Percentiles rank a stretch among this genome's conserved stretches.
Evolutionary conservation across 495 filamentous ascomycete species (phyloP).

Genomic region (Corynascus novoguineensis): DNA sequence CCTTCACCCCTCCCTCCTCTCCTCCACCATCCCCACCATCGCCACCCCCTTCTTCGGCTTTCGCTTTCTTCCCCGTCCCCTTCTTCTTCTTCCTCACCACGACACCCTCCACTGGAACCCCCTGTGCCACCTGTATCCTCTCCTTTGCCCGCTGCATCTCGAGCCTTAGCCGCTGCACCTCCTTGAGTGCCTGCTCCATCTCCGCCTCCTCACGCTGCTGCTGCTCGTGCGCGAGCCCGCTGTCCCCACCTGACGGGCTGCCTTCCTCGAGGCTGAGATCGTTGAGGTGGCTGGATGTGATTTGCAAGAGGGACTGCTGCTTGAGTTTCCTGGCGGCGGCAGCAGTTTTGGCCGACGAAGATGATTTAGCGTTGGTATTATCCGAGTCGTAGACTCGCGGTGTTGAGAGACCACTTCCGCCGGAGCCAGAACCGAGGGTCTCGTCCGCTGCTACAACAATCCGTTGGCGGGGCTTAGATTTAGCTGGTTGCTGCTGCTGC

Average conservation of each 20-base stretch:
- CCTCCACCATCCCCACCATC: neutral
- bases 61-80: conserved; percentile 35
- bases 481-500: no score
- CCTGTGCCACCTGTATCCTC: conserved; percentile 64
- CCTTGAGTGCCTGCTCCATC: conserved; percentile 75
- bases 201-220: conserved; percentile 67
- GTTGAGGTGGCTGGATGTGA: conserved; percentile 76
- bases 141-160: conserved; percentile 92
- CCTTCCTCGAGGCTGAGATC: conserved; percentile 53
- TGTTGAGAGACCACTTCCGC: conserved; percentile 37
- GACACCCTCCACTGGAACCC: conserved; percentile 62
- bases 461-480: conserved; percentile 38
- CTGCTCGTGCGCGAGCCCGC: conserved; percentile 43
- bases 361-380: conserved; percentile 28
- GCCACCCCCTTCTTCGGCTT: conserved; percentile 46
- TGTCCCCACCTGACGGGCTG: conserved; percentile 23
- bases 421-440: conserved; percentile 28
- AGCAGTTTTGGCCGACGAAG: conserved; percentile 17
- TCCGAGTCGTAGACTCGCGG: conserved; percentile 44
- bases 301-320: conserved; percentile 58
- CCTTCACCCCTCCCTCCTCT: conserved; percentile 34
- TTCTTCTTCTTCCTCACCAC: conserved; percentile 76
- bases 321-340: conserved; percentile 34
- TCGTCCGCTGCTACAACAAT: conserved; percentile 62
- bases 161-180: conserved; percentile 76